Conservation (phyloP, 2,329 filamentous ascomycete genomes). For the Hymenoscyphus occultus region DNA sequence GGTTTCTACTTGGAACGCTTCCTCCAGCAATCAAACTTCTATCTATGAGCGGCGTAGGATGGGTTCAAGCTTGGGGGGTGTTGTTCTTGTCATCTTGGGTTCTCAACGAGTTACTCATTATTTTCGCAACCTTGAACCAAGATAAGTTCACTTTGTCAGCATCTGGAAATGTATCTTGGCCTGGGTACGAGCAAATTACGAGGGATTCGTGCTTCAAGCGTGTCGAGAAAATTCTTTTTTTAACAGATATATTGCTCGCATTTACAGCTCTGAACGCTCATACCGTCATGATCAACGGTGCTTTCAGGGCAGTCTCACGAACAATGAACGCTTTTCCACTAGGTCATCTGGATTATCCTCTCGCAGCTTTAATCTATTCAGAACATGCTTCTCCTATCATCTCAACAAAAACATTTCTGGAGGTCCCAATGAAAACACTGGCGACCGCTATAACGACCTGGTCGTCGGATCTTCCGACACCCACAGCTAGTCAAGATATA, state of each 20-base stretch:
- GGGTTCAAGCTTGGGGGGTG: conserved; percentile 5
- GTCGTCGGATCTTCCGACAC: too few relatives aligned
- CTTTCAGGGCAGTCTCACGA: background rate
- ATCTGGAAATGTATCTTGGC: background rate
- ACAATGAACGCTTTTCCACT: background rate
- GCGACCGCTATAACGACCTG: too few relatives aligned
- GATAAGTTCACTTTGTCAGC: background rate
- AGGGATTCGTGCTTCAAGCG: background rate
- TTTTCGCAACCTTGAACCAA: background rate
- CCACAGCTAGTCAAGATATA: too few relatives aligned
- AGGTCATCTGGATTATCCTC: background rate
- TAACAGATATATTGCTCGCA: background rate
- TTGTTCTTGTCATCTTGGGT: conserved; percentile 10
- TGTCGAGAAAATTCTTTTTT: background rate
- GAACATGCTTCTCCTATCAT: background rate
- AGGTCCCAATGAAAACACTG: too few relatives aligned
- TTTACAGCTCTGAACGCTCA: background rate
- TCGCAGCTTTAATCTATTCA: background rate
- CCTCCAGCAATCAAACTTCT: conserved; percentile 16
- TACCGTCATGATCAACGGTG: conserved; percentile 3
- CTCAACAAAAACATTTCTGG: too few relatives aligned
- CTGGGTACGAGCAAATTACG: background rate
- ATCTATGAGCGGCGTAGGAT: conserved; percentile 13
- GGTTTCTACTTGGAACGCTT: conserved; percentile 8
- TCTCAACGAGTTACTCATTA: conserved; percentile 5